Base-by-base conservation (phyloP, 352 stramenopile species). In the Globisporangium middletonii region DNA sequence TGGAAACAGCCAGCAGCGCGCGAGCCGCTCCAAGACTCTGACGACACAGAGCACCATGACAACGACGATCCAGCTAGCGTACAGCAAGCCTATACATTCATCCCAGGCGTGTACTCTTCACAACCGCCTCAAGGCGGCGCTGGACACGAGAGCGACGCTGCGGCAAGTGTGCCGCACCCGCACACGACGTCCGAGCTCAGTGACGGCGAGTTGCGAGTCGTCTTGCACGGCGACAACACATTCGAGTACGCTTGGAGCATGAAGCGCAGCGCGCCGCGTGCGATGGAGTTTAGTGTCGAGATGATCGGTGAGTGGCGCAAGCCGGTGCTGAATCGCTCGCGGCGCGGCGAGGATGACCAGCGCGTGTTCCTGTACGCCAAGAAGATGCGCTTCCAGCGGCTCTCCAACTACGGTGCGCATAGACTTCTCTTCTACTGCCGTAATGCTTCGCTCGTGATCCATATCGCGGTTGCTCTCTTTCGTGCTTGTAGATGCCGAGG, bases 221-320 rank as follows among this genome's bases (percentile, higher is more conserved):
- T 88, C 13, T 70, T 94, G 7, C 79, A 94, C 58, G 82, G 81
- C 3, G 82, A 94, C 64, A 92, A 90, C 60, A 78, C 78, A 6
- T 94, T 94, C 49, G 79, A 92, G 50, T 94, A 94, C 57, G 15
- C 65, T 28, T 92, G 81, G 82, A 83, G 60, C 18, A 70, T 91
- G 71, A 75, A 69, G 27, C 74, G 80, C 12, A 73, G 57, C 23
- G 72, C 65, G 8, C 58, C 65, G 11, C 73, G 81, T 1, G 71
- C 79, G 13, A 91, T 89, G 78, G 78, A 94, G 61, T 82, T 89
- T 46, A 67, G 50, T 4, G 75, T 92, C 12, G 78, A 92, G 53
- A 85, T 94, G 50, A 58, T 62, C 2, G 84, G 84, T 12, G 43
- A 26, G 33, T 94, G 84, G 84, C 64, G 43, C 49, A 94, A 92